Base-by-base conservation (phyloP, 1,284 basidiomycete genomes). In the Apiotrichum akiyoshidainum region DNA sequence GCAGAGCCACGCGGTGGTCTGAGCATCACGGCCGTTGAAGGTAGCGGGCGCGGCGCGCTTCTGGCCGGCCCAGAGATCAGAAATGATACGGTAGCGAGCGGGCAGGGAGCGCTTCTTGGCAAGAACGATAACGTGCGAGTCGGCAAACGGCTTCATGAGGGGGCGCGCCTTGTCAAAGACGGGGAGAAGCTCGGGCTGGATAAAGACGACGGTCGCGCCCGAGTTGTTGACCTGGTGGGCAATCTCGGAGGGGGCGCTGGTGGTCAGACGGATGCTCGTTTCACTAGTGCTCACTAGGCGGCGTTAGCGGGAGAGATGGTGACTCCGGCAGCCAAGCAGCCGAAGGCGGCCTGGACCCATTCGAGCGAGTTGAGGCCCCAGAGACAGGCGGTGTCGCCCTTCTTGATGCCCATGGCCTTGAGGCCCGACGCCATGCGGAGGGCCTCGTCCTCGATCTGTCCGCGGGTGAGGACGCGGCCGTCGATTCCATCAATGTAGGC, bases 401-500 rank as follows among this genome's bases (percentile, higher is more conserved):
- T 59, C 41, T 65, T 55, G 8, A 75, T 35, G 10, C 69, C 69
- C 19, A 66, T 53, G 22, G 34, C 44, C 44, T 55, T 78, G n/a
- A 88, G 70, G 0, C 85, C 85, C 64, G 81, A 79, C 0, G 76
- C 86, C 16, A 89, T 77, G 3, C 81, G 78, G 12, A 87, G 78
- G 0, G 86, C 80, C n/a, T 85, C 75, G 21, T 81, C 73, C 31
- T 81, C 82, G 22, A 87, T 73, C 33, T 83, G 80, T 0, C 68
- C 82, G 17, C 88, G 83, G 0, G 86, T 81, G 31, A 90, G 63
- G 2, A 79, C 79, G 0, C 80, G 76, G 0, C 84, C 86, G 0
- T 86, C 83, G 1, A 77, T 72, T 0, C 85, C 86, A 65, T 91
- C 88, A 55, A 89, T 81, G 71, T 85, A 88, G 0, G 87, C 87